Percentiles rank a stretch among this genome's conserved stretches.
phyloP scores from a whole-genome alignment of 805 yeast species.

The Deakozyma indianensis region DNA sequence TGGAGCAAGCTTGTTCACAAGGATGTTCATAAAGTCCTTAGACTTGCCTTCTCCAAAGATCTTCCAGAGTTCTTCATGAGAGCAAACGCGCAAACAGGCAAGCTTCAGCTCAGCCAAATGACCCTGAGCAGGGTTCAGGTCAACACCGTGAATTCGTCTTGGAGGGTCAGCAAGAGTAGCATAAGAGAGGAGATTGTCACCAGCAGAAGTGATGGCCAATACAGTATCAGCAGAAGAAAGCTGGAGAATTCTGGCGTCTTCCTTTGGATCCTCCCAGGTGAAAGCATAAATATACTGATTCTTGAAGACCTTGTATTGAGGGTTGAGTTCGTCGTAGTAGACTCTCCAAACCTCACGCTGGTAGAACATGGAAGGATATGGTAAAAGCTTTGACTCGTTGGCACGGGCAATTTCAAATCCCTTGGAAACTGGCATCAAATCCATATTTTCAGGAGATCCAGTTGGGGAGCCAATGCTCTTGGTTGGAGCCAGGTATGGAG shows the following conservation, averaged over 20 bases:
- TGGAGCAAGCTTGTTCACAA: conserved; percentile 44
- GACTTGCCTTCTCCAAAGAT: conserved; percentile 66
- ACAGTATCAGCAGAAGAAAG: conserved; percentile 54
- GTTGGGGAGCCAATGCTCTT: background rate
- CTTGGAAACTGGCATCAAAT: conserved; percentile 24
- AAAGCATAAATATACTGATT: conserved; percentile 76
- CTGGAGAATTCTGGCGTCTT: conserved; percentile 54
- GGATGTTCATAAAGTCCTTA: conserved; percentile 34
- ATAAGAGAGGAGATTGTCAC: conserved; percentile 65
- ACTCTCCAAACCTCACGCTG: conserved; percentile 69
- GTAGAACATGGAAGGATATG: conserved; percentile 69
- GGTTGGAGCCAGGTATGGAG: conserved; percentile 68
- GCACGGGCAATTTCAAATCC: conserved; percentile 65
- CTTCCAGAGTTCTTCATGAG: conserved; percentile 51
- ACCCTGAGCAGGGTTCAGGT: conserved; percentile 70
- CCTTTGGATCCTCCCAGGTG: conserved; percentile 86
- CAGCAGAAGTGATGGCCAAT: conserved; percentile 75
- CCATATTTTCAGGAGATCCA: conserved; percentile 3
- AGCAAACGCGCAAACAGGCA: conserved; percentile 48
- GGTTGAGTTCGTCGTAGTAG: conserved; percentile 58
- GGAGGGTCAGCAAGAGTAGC: conserved; percentile 64
- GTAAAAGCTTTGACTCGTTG: conserved; percentile 49
- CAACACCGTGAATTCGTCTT: conserved; percentile 68
- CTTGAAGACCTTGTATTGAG: conserved; percentile 55
- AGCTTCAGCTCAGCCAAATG: conserved; percentile 67